Conservation (phyloP, 768 basidiomycete genomes). For the Lactarius quietus region DNA sequence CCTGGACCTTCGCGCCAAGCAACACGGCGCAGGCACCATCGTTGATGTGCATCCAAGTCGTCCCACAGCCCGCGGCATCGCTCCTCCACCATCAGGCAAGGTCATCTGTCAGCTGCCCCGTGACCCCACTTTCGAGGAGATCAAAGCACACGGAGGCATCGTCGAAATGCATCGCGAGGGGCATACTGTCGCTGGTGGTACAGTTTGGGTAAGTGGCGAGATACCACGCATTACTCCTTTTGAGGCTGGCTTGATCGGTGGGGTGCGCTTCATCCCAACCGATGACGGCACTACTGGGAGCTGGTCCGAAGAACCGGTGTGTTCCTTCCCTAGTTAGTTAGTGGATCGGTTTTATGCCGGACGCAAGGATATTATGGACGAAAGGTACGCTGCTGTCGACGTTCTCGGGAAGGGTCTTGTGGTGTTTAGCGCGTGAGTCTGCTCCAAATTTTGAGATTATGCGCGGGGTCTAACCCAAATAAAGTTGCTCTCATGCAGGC, state of each 20-base stretch:
- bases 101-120: constrained; percentile 56
- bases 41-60: constrained; percentile 78
- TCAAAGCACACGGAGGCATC: constrained; percentile 50
- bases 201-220: constrained; percentile 77
- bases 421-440: constrained; percentile 75
- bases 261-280: constrained; percentile 52
- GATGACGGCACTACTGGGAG: constrained; percentile 50
- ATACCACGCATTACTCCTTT: constrained; percentile 67
- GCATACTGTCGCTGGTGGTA: constrained; percentile 61
- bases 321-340: neutral
- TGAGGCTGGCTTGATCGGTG: constrained; percentile 67
- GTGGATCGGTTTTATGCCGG: neutral
- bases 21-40: constrained; percentile 36
- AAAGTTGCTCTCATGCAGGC: constrained; percentile 72
- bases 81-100: constrained; percentile 55
- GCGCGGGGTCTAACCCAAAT: neutral
- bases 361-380: constrained; percentile 71
- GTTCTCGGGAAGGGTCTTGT: constrained; percentile 79
- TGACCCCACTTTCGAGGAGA: constrained; percentile 71
- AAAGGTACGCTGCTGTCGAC: constrained; percentile 73
- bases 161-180: constrained; percentile 54
- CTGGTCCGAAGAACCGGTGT: constrained; percentile 34
- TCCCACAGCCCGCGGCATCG: constrained; percentile 70
- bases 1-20: constrained; percentile 41
- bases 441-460: neutral